Base-by-base conservation (phyloP, 1,284 basidiomycete species). In the Cryptococcus depauperatus region DNA sequence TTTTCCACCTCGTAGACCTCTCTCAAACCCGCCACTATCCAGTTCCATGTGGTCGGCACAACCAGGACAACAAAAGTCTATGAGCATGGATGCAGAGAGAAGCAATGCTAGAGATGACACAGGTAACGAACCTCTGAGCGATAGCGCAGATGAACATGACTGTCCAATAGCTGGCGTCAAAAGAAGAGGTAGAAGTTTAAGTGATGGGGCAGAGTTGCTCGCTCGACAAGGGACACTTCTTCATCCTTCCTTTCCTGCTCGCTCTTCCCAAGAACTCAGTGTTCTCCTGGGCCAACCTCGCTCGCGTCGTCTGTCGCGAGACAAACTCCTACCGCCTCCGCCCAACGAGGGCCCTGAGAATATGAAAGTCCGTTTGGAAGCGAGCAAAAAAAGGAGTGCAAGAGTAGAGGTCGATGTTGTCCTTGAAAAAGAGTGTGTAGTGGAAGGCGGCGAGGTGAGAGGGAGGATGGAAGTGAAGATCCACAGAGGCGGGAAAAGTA, bases 331-430 rank as follows among this genome's bases (percentile, higher is more conserved):
- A 1, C 59, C 68, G 5, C 58, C 64, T 2, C 66, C 66, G 8
- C 58, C 57, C 8, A 44, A 52, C 14, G 48, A 47, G 10, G 50
- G 42, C 10, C 51, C 49, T 41, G 50, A 49, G 11, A 43, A 41
- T 37, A 35, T 37, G 10, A 55, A 68, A 37, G 62, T 71, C 28
- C 51, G 65, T 25, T 53, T 72, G 35, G 67, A 74, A 50, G 69
- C 43, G 62, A 84, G 47, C 79, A 87, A 72, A 79, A 83, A 68
- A 78, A 79, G 38, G 78, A 83, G 73, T 25, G 81, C 87, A 3
- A 80, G 87, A 25, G 84, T 95, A 1, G 84, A 87, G 60, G 75
- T 95, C 6, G 88, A 95, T 56, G 78, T 96, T 21, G 72, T 82
- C 5, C 75, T 92, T 33, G 82, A 89, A 54, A 81, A 79, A 50